Evolutionary conservation across 2,329 filamentous ascomycete genomes (phyloP).

Genomic region (Magnaporthiopsis rhizophila): DNA sequence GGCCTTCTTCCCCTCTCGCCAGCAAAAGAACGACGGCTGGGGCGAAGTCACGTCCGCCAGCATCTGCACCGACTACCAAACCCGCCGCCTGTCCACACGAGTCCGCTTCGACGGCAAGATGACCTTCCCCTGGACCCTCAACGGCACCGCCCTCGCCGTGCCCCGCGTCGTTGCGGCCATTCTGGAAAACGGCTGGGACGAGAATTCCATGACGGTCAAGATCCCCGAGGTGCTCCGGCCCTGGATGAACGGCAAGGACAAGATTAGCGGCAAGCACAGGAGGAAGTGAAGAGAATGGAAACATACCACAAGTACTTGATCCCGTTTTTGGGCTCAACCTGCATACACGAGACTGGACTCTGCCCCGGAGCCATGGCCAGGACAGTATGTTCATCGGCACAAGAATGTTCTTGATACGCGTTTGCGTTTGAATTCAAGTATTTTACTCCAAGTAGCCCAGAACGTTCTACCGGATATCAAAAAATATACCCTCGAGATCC

Average conservation of each 20-base stretch:
- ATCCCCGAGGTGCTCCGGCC: conserved; percentile 73
- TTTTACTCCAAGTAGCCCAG: background rate
- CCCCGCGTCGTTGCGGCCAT: conserved; percentile 84
- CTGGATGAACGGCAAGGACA: conserved; percentile 74
- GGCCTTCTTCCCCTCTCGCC: conserved; percentile 80
- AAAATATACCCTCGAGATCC: background rate
- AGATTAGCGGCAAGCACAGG: conserved; percentile 41
- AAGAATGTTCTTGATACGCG: background rate
- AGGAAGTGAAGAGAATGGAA: background rate
- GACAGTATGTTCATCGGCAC: background rate
- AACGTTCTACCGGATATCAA: background rate
- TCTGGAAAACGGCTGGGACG: conserved; percentile 85
- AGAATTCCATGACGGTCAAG: conserved; percentile 54
- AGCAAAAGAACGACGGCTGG: conserved; percentile 59
- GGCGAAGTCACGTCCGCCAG: conserved; percentile 89
- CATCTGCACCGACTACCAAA: conserved; percentile 93
- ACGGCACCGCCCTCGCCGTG: conserved; percentile 88
- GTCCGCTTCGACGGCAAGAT: conserved; percentile 51
- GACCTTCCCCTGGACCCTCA: conserved; percentile 80
- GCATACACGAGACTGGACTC: background rate
- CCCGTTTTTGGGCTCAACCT: background rate
- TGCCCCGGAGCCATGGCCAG: background rate
- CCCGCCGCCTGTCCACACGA: conserved; percentile 69
- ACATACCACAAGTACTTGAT: background rate
- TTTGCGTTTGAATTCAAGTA: background rate